These are phyloP conservation scores for Seiridium cupressi DNA, from an alignment of 2,329 filamentous ascomycete genomes.

Conservation along the genomic window DNA sequence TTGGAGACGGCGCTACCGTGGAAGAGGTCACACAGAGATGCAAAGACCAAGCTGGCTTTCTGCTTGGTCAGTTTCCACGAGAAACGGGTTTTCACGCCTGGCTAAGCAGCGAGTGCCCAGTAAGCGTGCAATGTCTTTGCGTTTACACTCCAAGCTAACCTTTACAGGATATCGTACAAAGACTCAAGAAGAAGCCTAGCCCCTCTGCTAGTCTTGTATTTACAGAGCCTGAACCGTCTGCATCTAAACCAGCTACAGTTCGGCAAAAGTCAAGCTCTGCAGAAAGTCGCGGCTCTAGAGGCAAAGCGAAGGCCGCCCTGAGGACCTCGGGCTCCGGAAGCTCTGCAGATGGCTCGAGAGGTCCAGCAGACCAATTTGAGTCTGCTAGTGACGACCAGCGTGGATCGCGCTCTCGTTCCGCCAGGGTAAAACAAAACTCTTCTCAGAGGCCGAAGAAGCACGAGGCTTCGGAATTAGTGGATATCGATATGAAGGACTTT, in stretches of 20 bases:
- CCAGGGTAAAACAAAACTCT: not conserved
- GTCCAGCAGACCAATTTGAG: not conserved
- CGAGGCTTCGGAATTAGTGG: not conserved
- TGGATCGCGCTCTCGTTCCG: constrained; percentile 1
- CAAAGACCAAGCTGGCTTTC: constrained; percentile 47
- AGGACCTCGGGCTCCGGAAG: not conserved
- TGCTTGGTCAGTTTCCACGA: constrained; percentile 50
- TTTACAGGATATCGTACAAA: constrained; percentile 15
- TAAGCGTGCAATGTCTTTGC: constrained; percentile 24
- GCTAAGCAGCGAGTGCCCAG: constrained; percentile 39
- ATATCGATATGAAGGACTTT: constrained; percentile 10
- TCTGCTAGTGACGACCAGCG: constrained; percentile 6
- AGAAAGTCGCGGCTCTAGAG: constrained; percentile 1
- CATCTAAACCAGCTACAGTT: not conserved
- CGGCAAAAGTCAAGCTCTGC: constrained; percentile 1
- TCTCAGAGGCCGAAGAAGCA: not conserved
- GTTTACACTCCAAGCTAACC: constrained; percentile 3
- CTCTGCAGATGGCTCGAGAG: constrained; percentile 1
- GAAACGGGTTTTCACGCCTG: constrained; percentile 50
- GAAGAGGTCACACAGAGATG: constrained; percentile 48
- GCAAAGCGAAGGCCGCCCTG: constrained; percentile 1
- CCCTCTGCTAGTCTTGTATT: not conserved
- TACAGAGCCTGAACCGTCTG: not conserved
- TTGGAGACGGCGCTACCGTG: constrained; percentile 51
- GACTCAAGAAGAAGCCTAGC: constrained; percentile 13